phyloP scores from a whole-genome alignment of 2,329 filamentous ascomycete species.

The Colletotrichum tofieldiae region DNA sequence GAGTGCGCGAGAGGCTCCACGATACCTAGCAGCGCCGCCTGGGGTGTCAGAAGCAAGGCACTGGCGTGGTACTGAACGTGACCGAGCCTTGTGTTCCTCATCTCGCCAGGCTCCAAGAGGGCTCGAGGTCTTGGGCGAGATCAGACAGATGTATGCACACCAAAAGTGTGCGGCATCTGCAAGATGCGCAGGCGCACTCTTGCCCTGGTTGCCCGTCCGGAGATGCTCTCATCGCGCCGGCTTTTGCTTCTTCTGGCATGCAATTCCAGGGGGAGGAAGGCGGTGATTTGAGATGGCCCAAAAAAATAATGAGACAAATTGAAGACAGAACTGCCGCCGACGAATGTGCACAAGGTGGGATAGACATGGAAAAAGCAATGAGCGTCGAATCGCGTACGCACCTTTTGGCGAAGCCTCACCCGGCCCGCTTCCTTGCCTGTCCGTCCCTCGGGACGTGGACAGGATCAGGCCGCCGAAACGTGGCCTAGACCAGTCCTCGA shows the following conservation, averaged over 20 bases:
- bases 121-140: slow-evolving; percentile 7
- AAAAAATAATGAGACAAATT: slow-evolving; percentile 9
- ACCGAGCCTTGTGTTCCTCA: slow-evolving; percentile 25
- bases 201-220: background rate
- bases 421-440: slow-evolving; percentile 37
- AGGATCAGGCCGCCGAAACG: slow-evolving; percentile 30
- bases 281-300: slow-evolving; percentile 7
- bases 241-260: slow-evolving; percentile 8
- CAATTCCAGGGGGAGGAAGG: slow-evolving; percentile 3
- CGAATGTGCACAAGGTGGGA: slow-evolving; percentile 35
- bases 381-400: slow-evolving; percentile 29
- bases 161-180: slow-evolving; percentile 3
- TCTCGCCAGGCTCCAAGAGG: slow-evolving; percentile 12
- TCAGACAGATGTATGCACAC: slow-evolving; percentile 9
- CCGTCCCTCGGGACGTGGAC: slow-evolving; percentile 30
- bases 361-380: slow-evolving; percentile 38
- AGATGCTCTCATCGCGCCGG: background rate
- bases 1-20: slow-evolving; percentile 1
- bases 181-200: slow-evolving; percentile 2
- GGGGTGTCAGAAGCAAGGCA: slow-evolving; percentile 22
- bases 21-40: slow-evolving; percentile 13
- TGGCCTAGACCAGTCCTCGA: slow-evolving; percentile 25
- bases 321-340: slow-evolving; percentile 23
- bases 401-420: slow-evolving; percentile 38
- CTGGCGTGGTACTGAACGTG: slow-evolving; percentile 31